Evolutionary conservation across 768 basidiomycete species (phyloP).

Genomic region (Dacryopinax primogenitus): DNA sequence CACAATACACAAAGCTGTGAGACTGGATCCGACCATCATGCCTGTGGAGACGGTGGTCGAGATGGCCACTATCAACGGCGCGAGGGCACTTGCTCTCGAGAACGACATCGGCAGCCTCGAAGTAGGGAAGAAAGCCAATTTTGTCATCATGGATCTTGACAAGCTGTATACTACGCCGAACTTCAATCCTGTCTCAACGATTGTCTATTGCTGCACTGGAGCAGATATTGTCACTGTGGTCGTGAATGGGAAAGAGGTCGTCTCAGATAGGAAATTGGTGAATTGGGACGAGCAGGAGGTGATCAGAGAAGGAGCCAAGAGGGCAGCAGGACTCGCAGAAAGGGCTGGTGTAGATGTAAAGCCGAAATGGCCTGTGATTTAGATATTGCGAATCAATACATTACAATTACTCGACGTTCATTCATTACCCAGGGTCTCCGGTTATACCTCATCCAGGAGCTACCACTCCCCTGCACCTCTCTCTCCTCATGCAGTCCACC

Average conservation of each 20-base stretch:
- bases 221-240: neutral
- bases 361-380: slow-evolving; percentile 1
- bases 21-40: neutral
- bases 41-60: neutral
- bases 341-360: neutral
- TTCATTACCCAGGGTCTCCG: neutral
- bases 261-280: neutral
- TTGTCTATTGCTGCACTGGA: neutral
- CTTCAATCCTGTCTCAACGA: neutral
- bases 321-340: neutral
- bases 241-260: neutral
- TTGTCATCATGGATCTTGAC: slow-evolving; percentile 9
- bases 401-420: neutral
- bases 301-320: neutral
- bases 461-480: neutral
- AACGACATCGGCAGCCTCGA: slow-evolving; percentile 13
- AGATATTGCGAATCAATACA: neutral
- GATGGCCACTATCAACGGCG: slow-evolving; percentile 15
- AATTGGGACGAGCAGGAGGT: slow-evolving; percentile 5
- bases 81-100: slow-evolving; percentile 13
- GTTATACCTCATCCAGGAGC: neutral
- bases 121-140: slow-evolving; percentile 15
- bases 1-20: neutral
- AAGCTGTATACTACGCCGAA: slow-evolving; percentile 4
- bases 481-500: neutral